These are phyloP conservation scores for Eucalyptus tenuipes DNA, from an alignment of 345 rosid species.

Conservation along the genomic window DNA sequence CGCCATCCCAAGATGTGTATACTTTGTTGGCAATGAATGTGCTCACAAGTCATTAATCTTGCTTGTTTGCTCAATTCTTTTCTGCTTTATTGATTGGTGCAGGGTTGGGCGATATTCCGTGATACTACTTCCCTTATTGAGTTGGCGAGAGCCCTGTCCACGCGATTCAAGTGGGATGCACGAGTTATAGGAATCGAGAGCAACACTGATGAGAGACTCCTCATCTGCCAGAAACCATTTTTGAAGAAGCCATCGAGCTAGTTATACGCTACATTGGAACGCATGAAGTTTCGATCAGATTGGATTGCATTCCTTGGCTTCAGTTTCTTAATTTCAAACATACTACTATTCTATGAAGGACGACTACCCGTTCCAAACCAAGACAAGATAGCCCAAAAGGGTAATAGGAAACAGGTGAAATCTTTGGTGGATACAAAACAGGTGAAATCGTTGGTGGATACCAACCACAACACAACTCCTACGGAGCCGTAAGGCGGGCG, in stretches of 20 bases:
- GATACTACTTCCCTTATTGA: constrained; percentile 69
- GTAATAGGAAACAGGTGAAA: neutral
- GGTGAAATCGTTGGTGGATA: neutral
- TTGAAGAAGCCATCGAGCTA: constrained; percentile 48
- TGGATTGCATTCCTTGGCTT: neutral
- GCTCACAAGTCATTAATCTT: neutral
- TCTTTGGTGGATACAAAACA: neutral
- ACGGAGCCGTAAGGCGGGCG: constrained; percentile 47
- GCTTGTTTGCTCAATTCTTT: neutral
- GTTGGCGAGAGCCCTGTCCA: constrained; percentile 51
- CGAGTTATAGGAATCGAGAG: constrained; percentile 75
- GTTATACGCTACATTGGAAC: neutral
- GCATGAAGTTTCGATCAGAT: neutral
- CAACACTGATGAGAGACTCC: constrained; percentile 82
- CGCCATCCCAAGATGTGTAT: neutral
- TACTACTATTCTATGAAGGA: constrained; percentile 7
- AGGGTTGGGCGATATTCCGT: constrained; percentile 96
- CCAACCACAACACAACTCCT: constrained; percentile 16
- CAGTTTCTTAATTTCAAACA: constrained; percentile 10
- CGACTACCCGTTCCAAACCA: constrained; percentile 18
- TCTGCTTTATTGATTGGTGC: constrained; percentile 2
- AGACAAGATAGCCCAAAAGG: constrained; percentile 19
- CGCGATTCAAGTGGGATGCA: constrained; percentile 92
- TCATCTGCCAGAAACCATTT: constrained; percentile 92
- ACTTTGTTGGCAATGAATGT: neutral